Conservation (phyloP, 345 rosid species). For the Eucalyptus pauciflora region DNA sequence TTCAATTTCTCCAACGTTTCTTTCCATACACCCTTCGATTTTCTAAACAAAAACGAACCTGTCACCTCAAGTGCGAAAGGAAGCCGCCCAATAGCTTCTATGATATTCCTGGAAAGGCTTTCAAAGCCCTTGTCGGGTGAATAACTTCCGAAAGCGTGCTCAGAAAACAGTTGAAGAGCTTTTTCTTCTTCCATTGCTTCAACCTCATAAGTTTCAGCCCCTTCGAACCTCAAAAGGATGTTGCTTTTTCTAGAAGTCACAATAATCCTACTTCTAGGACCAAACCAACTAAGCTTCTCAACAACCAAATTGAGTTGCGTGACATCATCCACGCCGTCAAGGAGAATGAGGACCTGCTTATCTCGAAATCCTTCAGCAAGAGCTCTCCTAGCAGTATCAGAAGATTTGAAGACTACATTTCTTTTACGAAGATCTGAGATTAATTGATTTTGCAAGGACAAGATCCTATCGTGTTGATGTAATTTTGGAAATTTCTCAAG, state of each 20-base stretch:
- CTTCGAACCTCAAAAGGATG: too few relatives aligned
- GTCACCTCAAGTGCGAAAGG: not conserved
- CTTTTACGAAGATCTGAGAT: too few relatives aligned
- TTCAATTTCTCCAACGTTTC: fast-evolving
- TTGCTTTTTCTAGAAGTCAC: too few relatives aligned
- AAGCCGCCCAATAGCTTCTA: fast-evolving
- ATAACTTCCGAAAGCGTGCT: not conserved
- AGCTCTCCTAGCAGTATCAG: too few relatives aligned
- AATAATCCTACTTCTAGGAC: too few relatives aligned
- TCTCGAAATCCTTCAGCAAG: fast-evolving
- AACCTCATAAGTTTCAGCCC: too few relatives aligned
- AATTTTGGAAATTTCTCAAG: fast-evolving
- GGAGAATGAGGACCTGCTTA: too few relatives aligned
- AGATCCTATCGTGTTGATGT: too few relatives aligned
- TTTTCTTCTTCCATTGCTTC: fast-evolving
- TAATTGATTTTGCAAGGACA: too few relatives aligned
- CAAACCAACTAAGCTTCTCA: too few relatives aligned
- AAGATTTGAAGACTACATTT: fast-evolving
- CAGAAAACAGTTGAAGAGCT: not conserved
- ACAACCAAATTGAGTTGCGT: too few relatives aligned
- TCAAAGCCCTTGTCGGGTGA: not conserved
- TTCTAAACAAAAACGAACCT: not conserved
- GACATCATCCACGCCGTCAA: too few relatives aligned
- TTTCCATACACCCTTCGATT: fast-evolving
- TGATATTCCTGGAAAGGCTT: fast-evolving